A percentile compares a stretch with the other conserved stretches of the same genome.
Conservation (phyloP, 2,329 filamentous ascomycete genomes). For the Lasiodiplodia sp. region DNA sequence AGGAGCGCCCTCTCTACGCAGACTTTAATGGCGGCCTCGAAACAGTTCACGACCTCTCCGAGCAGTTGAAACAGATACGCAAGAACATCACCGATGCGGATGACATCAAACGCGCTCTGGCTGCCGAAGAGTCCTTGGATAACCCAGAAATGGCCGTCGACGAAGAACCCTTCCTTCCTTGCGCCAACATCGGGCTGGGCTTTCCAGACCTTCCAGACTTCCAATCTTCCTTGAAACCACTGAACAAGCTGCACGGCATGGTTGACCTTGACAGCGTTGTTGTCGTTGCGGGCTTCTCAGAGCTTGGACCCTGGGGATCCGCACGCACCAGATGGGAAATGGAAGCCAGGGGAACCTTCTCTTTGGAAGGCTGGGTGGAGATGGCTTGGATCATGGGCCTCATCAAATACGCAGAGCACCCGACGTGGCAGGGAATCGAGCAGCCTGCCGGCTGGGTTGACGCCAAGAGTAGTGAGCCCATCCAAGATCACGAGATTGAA, state of each 20-base stretch:
- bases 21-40: slow-evolving; percentile 51
- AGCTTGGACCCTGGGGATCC: slow-evolving; percentile 77
- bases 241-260: slow-evolving; percentile 41
- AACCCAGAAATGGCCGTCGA: slow-evolving; percentile 18
- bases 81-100: slow-evolving; percentile 31
- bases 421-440: slow-evolving; percentile 36
- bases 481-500: slow-evolving; percentile 43
- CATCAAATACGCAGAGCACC: slow-evolving; percentile 87
- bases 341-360: slow-evolving; percentile 86
- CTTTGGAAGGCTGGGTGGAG: slow-evolving; percentile 84
- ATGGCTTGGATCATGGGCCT: slow-evolving; percentile 96
- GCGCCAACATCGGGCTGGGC: slow-evolving; percentile 28
- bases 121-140: background rate
- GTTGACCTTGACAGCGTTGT: slow-evolving; percentile 48
- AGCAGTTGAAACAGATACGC: slow-evolving; percentile 32
- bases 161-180: background rate
- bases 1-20: slow-evolving; percentile 47
- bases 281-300: slow-evolving; percentile 51
- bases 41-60: slow-evolving; percentile 34
- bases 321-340: slow-evolving; percentile 90
- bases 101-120: slow-evolving; percentile 30
- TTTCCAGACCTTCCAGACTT: slow-evolving; percentile 31
- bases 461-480: slow-evolving; percentile 35
- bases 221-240: background rate
- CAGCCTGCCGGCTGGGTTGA: slow-evolving; percentile 42